phyloP scores from a whole-genome alignment of 192 early-diverging fungal genomes.

The Podila minutissima region DNA sequence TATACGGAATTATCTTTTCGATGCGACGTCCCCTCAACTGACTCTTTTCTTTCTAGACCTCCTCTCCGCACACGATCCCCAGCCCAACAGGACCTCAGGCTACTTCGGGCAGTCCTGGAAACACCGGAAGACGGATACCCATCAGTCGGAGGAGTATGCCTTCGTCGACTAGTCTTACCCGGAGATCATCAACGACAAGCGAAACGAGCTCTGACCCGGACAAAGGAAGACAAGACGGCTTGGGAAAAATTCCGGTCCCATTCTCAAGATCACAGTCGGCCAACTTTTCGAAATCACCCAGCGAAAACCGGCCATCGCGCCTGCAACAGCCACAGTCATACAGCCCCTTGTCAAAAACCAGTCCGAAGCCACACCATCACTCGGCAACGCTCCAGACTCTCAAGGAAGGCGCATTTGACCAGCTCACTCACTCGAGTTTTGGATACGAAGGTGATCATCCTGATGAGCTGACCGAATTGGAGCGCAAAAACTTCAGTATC shows the following conservation, averaged over 20 bases:
- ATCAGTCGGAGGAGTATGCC: slow-evolving; percentile 19
- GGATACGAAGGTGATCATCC: slow-evolving; percentile 5
- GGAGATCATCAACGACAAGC: slow-evolving; percentile 26
- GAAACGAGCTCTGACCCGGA: slow-evolving; percentile 46
- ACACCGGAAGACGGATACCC: not conserved
- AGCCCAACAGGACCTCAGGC: not conserved
- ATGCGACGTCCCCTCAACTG: too few relatives aligned
- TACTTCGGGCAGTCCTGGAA: slow-evolving; percentile 6
- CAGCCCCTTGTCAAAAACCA: not conserved
- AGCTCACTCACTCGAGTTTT: not conserved
- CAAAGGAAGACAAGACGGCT: slow-evolving; percentile 4
- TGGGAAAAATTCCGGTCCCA: slow-evolving; percentile 14
- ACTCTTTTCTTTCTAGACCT: not conserved
- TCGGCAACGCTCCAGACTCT: not conserved
- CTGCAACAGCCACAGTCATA: not conserved
- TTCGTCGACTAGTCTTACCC: not conserved
- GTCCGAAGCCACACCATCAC: not conserved
- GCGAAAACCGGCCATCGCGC: slow-evolving; percentile 1
- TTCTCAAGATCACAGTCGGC: slow-evolving; percentile 10
- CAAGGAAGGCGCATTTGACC: slow-evolving; percentile 4
- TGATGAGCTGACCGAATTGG: slow-evolving; percentile 43
- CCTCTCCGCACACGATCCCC: slow-evolving; percentile 6
- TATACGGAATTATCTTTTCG: too few relatives aligned
- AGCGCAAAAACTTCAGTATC: slow-evolving; percentile 32
- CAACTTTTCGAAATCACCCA: not conserved